Evolutionary conservation across 2,329 filamentous ascomycete genomes (phyloP).

Genomic region (Fusarium bulbicola): DNA sequence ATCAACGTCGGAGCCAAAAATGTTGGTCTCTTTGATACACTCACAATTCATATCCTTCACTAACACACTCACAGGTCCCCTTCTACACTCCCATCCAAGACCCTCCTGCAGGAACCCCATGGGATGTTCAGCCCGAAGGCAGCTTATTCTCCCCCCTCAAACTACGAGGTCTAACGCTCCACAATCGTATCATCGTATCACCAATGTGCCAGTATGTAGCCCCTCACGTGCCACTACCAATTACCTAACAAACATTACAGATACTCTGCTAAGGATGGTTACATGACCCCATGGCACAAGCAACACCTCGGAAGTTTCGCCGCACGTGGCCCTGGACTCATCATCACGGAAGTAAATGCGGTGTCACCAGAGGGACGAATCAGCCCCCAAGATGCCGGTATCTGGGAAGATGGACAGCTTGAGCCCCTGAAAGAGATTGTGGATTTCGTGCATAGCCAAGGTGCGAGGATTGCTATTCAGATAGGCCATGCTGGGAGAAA

Average conservation of each 20-base stretch:
- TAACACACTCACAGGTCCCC: slow-evolving; percentile 17
- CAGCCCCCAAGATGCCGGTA: slow-evolving; percentile 72
- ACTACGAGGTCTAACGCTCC: slow-evolving; percentile 54
- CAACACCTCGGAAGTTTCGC: slow-evolving; percentile 52
- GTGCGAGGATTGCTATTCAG: slow-evolving; percentile 73
- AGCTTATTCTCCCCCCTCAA: slow-evolving; percentile 56
- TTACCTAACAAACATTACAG: not conserved
- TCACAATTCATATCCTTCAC: not conserved
- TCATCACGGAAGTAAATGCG: slow-evolving; percentile 74
- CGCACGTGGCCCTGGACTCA: slow-evolving; percentile 61
- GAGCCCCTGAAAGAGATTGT: slow-evolving; percentile 65
- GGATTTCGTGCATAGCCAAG: slow-evolving; percentile 70
- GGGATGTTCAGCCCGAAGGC: slow-evolving; percentile 35
- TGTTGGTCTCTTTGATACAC: not conserved
- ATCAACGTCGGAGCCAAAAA: slow-evolving; percentile 34
- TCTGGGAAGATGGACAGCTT: slow-evolving; percentile 78
- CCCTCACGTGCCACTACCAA: not conserved
- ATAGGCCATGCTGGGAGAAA: slow-evolving; percentile 74
- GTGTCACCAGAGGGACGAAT: slow-evolving; percentile 75
- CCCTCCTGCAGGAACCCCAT: slow-evolving; percentile 38
- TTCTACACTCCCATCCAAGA: slow-evolving; percentile 41
- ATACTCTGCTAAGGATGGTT: slow-evolving; percentile 51
- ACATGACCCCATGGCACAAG: slow-evolving; percentile 55
- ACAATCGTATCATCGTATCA: slow-evolving; percentile 57
- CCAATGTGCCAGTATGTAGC: slow-evolving; percentile 57